phyloP scores from a whole-genome alignment of 495 filamentous ascomycete genomes.

The Daldinia caldariorum region DNA sequence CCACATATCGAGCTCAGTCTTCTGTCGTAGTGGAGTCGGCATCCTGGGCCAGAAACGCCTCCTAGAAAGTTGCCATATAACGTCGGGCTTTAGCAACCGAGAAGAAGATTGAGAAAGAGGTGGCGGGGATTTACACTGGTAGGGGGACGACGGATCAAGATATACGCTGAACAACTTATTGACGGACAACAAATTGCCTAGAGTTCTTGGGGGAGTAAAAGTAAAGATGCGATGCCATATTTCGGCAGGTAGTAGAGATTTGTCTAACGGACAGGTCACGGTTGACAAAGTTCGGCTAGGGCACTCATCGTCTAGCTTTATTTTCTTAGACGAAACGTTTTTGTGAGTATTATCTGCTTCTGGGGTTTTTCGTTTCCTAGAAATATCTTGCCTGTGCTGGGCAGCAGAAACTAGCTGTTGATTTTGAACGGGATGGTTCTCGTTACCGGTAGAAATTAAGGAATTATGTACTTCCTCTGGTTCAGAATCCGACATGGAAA shows the following conservation, averaged over 20 bases:
- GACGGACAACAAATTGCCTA: slow-evolving; percentile 61
- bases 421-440: slow-evolving; percentile 20
- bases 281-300: neutral
- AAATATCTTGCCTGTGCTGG: slow-evolving; percentile 22
- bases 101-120: slow-evolving; percentile 37
- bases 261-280: slow-evolving; percentile 37
- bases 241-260: slow-evolving; percentile 59
- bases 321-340: slow-evolving; percentile 46
- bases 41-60: slow-evolving; percentile 63
- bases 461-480: slow-evolving; percentile 5
- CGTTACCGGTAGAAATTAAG: slow-evolving; percentile 24
- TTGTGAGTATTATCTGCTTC: slow-evolving; percentile 21
- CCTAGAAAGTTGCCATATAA: slow-evolving; percentile 69
- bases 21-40: slow-evolving; percentile 64
- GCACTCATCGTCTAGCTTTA: slow-evolving; percentile 48
- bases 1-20: slow-evolving; percentile 71
- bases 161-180: slow-evolving; percentile 64
- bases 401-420: slow-evolving; percentile 3
- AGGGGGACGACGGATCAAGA: slow-evolving; percentile 57
- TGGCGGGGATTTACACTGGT: slow-evolving; percentile 39
- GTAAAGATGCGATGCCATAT: slow-evolving; percentile 67
- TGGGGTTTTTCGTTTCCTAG: slow-evolving; percentile 55
- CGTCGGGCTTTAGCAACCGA: slow-evolving; percentile 56
- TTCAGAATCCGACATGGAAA: slow-evolving; percentile 35
- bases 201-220: slow-evolving; percentile 60